Evolutionary conservation across 305 asterid genomes (phyloP).

Genomic region (Fraxinus sp.): DNA sequence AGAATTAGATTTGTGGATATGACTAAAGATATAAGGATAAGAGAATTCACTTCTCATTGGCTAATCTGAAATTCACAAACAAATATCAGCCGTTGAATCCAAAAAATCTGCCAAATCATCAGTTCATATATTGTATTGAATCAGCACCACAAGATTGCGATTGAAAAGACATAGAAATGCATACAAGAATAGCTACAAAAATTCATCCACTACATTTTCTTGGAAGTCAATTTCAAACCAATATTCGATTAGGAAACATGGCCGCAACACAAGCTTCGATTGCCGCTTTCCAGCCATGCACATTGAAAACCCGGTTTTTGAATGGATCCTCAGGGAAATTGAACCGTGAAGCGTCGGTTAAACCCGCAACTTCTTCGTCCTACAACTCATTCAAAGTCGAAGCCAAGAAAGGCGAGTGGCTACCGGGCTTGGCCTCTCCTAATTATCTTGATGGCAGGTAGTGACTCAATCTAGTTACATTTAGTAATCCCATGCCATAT

Average conservation of each 20-base stretch:
- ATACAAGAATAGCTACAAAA: constrained; percentile 19
- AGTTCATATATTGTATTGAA: constrained; percentile 22
- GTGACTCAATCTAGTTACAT: not conserved
- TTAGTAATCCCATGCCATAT: not conserved
- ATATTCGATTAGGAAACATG: constrained; percentile 34
- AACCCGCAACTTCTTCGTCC: constrained; percentile 37
- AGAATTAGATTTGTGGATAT: constrained; percentile 52
- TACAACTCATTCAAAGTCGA: constrained; percentile 55
- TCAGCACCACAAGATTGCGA: constrained; percentile 45
- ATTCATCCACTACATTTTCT: constrained; percentile 17
- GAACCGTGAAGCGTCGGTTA: constrained; percentile 52
- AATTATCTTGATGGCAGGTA: constrained; percentile 83
- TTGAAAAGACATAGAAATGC: constrained; percentile 40
- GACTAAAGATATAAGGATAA: constrained; percentile 56
- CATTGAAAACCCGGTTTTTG: constrained; percentile 49
- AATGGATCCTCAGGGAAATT: constrained; percentile 62
- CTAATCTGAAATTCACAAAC: constrained; percentile 33
- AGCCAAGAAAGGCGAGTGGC: constrained; percentile 98
- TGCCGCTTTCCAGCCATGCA: constrained; percentile 58
- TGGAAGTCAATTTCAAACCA: constrained; percentile 8
- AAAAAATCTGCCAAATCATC: constrained; percentile 35
- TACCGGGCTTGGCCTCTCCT: constrained; percentile 90
- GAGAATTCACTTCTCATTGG: constrained; percentile 45
- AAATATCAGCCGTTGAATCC: constrained; percentile 40
- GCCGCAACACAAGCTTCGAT: constrained; percentile 68